Evolutionary conservation across 805 yeast species (phyloP).

Genomic region (Pichia thaimueangensis): DNA sequence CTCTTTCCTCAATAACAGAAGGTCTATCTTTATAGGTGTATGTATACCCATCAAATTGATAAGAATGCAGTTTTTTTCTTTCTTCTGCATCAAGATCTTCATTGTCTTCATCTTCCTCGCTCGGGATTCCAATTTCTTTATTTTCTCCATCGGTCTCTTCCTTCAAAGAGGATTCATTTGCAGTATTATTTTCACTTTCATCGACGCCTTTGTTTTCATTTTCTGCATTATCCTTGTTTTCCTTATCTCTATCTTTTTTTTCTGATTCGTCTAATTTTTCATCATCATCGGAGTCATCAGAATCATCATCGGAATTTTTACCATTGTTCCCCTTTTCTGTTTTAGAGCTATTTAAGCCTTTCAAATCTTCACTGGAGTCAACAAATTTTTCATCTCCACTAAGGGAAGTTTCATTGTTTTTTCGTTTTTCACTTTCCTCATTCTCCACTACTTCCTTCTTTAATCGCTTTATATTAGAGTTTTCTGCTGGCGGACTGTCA

Average conservation of each 20-base stretch:
- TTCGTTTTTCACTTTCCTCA: no score
- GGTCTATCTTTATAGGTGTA: constrained; percentile 89
- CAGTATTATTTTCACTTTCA: background rate
- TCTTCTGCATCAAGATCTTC: constrained; percentile 17
- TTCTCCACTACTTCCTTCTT: no score
- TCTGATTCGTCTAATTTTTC: background rate
- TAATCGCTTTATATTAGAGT: no score
- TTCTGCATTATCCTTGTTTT: background rate
- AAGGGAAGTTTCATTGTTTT: no score
- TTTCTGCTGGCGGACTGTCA: background rate
- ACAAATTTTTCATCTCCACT: no score
- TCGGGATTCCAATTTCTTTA: no score
- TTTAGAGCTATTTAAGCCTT: background rate
- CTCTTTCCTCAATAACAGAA: constrained; percentile 88
- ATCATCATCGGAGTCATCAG: background rate
- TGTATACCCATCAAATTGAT: constrained; percentile 68
- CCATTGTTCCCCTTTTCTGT: background rate
- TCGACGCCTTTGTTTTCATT: background rate
- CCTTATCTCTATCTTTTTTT: background rate
- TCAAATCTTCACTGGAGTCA: no score
- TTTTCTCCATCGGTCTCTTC: background rate
- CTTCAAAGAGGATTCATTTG: background rate
- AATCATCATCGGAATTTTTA: background rate
- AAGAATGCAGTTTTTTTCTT: constrained; percentile 38
- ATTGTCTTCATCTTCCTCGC: constrained; percentile 19